phyloP scores from a whole-genome alignment of 768 basidiomycete species.

The Mrakia gelida region DNA sequence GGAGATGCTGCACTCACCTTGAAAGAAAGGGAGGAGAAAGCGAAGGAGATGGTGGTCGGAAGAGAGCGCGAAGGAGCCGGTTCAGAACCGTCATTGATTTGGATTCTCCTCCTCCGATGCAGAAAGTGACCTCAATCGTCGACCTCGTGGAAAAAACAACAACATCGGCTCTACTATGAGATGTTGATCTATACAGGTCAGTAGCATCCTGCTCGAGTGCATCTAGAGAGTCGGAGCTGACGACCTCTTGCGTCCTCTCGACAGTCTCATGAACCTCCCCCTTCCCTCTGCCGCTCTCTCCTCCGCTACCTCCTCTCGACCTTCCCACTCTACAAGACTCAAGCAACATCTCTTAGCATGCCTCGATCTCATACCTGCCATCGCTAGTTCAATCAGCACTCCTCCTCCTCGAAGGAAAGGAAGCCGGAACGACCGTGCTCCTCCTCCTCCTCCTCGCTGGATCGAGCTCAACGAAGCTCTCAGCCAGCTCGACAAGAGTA shows the following conservation, averaged over 20 bases:
- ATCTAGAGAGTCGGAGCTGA: neutral
- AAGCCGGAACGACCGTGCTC: neutral
- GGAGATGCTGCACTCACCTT: no score
- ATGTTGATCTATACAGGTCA: neutral
- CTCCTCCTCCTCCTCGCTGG: constrained; percentile 1
- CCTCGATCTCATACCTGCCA: neutral
- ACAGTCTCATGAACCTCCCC: neutral
- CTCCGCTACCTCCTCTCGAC: neutral
- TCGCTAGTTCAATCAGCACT: neutral
- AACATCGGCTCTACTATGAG: neutral
- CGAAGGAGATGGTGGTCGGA: no score
- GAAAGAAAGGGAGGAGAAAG: no score
- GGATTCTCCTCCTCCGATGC: no score
- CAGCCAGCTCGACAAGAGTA: neutral
- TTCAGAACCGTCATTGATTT: neutral
- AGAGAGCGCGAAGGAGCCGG: no score
- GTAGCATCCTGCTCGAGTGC: no score
- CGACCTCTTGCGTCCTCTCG: neutral
- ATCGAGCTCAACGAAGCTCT: neutral
- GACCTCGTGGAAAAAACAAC: neutral
- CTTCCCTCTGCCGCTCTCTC: neutral
- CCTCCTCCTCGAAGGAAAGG: neutral
- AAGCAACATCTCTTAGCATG: neutral
- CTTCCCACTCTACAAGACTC: neutral
- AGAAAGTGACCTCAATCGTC: neutral